Evolutionary conservation across 129 eudicot genomes (phyloP), one percentile per base, ranked within the genome.

Genomic region (Centaurea solstitialis): DNA sequence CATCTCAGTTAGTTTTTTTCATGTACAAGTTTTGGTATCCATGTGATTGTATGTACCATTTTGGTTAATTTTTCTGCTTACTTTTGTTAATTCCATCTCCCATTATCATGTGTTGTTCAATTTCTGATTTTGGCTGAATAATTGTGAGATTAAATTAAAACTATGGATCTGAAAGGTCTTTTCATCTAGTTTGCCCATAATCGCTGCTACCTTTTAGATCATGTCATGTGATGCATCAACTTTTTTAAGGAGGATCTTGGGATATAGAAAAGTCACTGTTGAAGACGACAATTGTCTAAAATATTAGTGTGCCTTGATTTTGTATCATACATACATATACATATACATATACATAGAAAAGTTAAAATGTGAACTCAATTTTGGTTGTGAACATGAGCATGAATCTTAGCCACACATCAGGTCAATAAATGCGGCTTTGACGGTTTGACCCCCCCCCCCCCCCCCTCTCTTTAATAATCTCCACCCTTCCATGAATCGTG

Each of bases 1-100:
- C n/a, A 40, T 35, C 35, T 41, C 72, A 21, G 7, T 80, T 72
- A 68, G 70, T 62, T 17, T 26, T n/a, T 40, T 30, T 79, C 8
- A 28, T 80, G 77, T 84, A 74, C 75, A 73, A 77, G 79, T 72
- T 77, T 72, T 77, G 68, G 61, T 72, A 26, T 82, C 68, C 23
- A 10, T 35, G 23, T 62, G 71, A 23, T 76, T 69, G 22, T n/a
- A n/a, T n/a, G n/a, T 68, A 71, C 68, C 67, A 65, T 53, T 82
- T 61, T 70, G n/a, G 72, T 76, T 26, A 57, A 43, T 68, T 43
- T 68, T 33, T 74, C 57, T 75, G 62, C 50, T 76, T 23, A 28
- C 73, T 35, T 83, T 72, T 76, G 73, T 40, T 65, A 70, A 76
- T 69, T 57, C 40, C 37, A 57, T 70, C 17, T 40, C 47, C 47